Base-by-base conservation (phyloP, 345 rosid genomes). In the Odontarrhena argentea region DNA sequence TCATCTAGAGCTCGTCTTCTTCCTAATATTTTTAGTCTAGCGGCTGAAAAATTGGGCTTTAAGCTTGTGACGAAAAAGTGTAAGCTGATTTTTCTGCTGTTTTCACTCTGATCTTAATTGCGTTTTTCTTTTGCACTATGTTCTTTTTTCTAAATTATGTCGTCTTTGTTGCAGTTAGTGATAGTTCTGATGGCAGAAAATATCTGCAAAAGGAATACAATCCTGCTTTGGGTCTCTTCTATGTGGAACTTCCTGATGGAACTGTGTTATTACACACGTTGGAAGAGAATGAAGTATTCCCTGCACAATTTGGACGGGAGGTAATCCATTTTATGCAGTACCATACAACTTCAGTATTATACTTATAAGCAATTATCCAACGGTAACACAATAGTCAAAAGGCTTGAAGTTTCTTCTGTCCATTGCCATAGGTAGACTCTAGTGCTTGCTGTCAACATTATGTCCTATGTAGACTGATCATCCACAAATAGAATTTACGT, bases 291-390 rank as follows among this genome's bases (percentile, higher is more conserved):
- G 92, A 86, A 74, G 85, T 53, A 55, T 93, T 88, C 68, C 98
- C 94, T 12, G 84, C 85, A 45, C 97, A 90, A 70, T 93, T 90
- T 72, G 98, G 97, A 75, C 94, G 94, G 1, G 97, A 88, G 92
- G 98, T 87, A 80, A 63, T 65, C 47, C 49, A 40, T 25, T 38
- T 30, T 7, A 38, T 22, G 18, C 36, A 36, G 6, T 44, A 22
- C 28, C 10, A 32, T 32, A 55, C 1, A 15, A 40, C 50, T 58
- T 4, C 5, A 10, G 3, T 40, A 13, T 30, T 32, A 1, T 2
- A 42, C 26, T 30, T 4, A n/a, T 22, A 34, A 40, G 25, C 30
- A 32, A 38, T 12, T 44, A 18, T 5, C 28, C 28, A 55, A 22
- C 3, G 7, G 9, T 60, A 69, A 57, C 10, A 15, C 37, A n/a